Percentiles rank a stretch among this genome's conserved stretches.
These are phyloP conservation scores for Xylaria sp. DNA, from an alignment of 2,329 filamentous ascomycete genomes.

Conservation along the genomic window DNA sequence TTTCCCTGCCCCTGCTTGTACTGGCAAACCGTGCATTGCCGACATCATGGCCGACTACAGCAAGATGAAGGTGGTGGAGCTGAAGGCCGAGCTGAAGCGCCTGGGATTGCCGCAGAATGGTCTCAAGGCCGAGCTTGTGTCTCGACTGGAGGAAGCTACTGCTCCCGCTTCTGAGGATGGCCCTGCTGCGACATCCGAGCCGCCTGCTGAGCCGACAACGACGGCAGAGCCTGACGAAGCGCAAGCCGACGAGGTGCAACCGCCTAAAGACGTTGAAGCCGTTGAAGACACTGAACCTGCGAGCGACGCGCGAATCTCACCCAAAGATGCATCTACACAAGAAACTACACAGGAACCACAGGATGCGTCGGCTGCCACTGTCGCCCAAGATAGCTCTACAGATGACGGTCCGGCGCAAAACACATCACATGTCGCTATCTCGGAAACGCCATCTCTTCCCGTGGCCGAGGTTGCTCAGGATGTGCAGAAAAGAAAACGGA, in stretches of 20 bases:
- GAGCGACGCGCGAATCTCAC: conserved; percentile 22
- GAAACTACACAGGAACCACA: conserved; percentile 12
- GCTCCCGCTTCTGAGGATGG: conserved; percentile 48
- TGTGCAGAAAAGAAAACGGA: conserved; percentile 73
- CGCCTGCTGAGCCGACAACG: conserved; percentile 36
- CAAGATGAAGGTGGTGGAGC: conserved; percentile 77
- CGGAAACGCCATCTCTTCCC: conserved; percentile 43
- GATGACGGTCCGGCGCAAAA: conserved; percentile 41
- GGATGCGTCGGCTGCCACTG: background rate
- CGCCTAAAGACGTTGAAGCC: conserved; percentile 31
- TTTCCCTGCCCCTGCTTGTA: conserved; percentile 13
- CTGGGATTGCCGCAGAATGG: conserved; percentile 76
- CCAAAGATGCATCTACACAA: conserved; percentile 27
- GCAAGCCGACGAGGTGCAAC: conserved; percentile 30
- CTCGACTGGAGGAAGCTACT: conserved; percentile 65
- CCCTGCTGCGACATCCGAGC: conserved; percentile 32
- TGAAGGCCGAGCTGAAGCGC: conserved; percentile 79
- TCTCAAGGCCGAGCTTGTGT: conserved; percentile 77
- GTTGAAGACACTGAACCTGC: conserved; percentile 27
- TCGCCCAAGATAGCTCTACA: conserved; percentile 34
- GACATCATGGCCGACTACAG: conserved; percentile 64
- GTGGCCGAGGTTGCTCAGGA: conserved; percentile 57
- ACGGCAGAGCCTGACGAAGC: conserved; percentile 36
- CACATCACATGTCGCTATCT: conserved; percentile 25
- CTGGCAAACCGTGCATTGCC: conserved; percentile 36